phyloP scores from a whole-genome alignment of 208 protist species.

The Acanthamoeba sp. region DNA sequence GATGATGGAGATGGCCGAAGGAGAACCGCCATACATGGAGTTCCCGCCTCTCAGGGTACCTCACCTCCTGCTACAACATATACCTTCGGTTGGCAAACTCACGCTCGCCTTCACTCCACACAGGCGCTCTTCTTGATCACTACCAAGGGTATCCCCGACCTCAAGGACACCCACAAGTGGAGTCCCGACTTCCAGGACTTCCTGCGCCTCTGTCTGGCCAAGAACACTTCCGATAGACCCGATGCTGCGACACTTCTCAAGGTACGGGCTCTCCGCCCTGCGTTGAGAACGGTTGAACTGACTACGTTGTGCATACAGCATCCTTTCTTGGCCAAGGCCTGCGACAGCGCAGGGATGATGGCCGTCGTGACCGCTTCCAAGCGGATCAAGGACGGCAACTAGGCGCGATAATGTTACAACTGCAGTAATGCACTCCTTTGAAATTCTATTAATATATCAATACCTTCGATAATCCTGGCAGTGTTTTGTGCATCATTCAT shows the following conservation, averaged over 20 bases:
- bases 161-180: constrained; percentile 80
- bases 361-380: neutral
- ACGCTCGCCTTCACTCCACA: too few species aligned
- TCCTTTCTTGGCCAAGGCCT: neutral
- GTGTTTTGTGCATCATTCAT: too few species aligned
- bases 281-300: neutral
- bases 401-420: too few species aligned
- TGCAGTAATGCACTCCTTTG: too few species aligned
- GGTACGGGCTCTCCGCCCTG: neutral
- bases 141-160: constrained; percentile 83
- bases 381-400: neutral
- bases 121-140: constrained; percentile 83
- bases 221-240: neutral
- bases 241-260: neutral
- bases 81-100: too few species aligned
- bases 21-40: constrained; percentile 82
- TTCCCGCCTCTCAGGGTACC: constrained; percentile 75
- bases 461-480: too few species aligned
- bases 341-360: neutral
- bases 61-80: neutral
- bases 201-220: constrained; percentile 23
- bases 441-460: too few species aligned
- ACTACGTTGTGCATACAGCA: neutral
- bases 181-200: constrained; percentile 77
- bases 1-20: constrained; percentile 76